phyloP scores from a whole-genome alignment of 2,329 filamentous ascomycete genomes.

The Zymoseptoria passerinii region DNA sequence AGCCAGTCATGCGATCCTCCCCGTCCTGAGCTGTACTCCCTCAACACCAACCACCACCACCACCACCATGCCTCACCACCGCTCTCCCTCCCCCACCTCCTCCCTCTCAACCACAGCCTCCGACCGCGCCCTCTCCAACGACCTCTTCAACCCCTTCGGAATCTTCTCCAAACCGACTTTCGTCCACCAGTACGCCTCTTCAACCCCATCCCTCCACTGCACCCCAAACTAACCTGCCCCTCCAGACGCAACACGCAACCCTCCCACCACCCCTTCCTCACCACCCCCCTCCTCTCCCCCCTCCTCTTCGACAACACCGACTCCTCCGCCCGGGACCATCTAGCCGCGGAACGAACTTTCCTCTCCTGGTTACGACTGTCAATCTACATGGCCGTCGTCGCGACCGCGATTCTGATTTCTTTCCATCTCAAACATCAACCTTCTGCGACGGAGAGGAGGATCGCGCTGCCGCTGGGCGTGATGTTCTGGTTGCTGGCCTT shows the following conservation, averaged over 20 bases:
- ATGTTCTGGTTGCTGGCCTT: constrained; percentile 81
- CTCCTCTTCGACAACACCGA: constrained; percentile 66
- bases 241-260: constrained; percentile 29
- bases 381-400: constrained; percentile 84
- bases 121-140: constrained; percentile 24
- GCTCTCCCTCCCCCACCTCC: constrained; percentile 1
- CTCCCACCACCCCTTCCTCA: constrained; percentile 43
- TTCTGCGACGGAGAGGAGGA: constrained; percentile 58
- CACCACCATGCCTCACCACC: background rate
- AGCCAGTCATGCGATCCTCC: too few species aligned
- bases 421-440: constrained; percentile 80
- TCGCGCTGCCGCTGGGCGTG: constrained; percentile 75
- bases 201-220: background rate
- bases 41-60: too few species aligned
- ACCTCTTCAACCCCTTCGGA: constrained; percentile 45
- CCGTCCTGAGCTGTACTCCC: too few species aligned
- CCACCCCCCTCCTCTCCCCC: constrained; percentile 56
- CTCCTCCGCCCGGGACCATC: constrained; percentile 69
- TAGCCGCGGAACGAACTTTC: constrained; percentile 74
- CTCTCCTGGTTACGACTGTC: constrained; percentile 84
- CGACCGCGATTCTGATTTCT: constrained; percentile 81
- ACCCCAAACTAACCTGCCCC: background rate
- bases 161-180: constrained; percentile 44
- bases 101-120: constrained; percentile 11
- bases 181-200: constrained; percentile 39